phyloP scores from a whole-genome alignment of 176 grass and related monocot species.

The Eleusine indica region DNA sequence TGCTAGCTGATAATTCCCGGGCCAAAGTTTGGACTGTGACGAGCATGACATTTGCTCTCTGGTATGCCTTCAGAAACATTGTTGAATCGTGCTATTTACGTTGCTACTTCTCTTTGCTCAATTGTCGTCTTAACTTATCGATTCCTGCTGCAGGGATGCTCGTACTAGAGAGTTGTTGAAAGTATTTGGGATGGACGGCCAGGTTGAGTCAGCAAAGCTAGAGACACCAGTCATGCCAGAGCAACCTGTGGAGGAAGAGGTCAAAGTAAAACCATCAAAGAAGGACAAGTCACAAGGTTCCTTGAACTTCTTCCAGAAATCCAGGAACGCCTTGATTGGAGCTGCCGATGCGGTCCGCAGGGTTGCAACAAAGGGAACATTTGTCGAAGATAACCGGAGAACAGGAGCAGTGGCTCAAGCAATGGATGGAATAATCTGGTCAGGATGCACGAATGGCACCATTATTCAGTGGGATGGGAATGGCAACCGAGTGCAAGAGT shows the following conservation, averaged over 20 bases:
- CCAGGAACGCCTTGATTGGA: constrained; percentile 88
- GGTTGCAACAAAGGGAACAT: constrained; percentile 86
- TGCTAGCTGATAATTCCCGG: constrained; percentile 70
- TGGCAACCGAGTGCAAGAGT: constrained; percentile 72
- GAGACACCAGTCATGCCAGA: constrained; percentile 67
- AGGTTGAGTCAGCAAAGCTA: constrained; percentile 57
- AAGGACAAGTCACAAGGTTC: constrained; percentile 87
- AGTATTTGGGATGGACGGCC: constrained; percentile 90
- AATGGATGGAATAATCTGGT: constrained; percentile 83
- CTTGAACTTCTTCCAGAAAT: constrained; percentile 92
- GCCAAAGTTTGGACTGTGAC: constrained; percentile 81
- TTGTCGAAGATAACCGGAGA: constrained; percentile 85
- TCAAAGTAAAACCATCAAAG: constrained; percentile 83
- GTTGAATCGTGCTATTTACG: constrained; percentile 13
- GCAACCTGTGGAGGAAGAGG: constrained; percentile 76
- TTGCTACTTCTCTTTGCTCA: background rate
- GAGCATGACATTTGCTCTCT: constrained; percentile 83
- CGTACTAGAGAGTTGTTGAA: constrained; percentile 88
- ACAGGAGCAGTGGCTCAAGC: constrained; percentile 70
- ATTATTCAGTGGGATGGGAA: constrained; percentile 89
- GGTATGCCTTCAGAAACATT: constrained; percentile 55
- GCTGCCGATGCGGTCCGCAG: constrained; percentile 86
- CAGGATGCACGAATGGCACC: constrained; percentile 84
- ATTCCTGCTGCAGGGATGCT: constrained; percentile 73
- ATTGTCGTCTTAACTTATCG: background rate